A percentile compares a stretch with the other conserved stretches of the same genome.
These are phyloP conservation scores for Psilocybe tampanensis DNA, from an alignment of 768 basidiomycete species.

Conservation along the genomic window DNA sequence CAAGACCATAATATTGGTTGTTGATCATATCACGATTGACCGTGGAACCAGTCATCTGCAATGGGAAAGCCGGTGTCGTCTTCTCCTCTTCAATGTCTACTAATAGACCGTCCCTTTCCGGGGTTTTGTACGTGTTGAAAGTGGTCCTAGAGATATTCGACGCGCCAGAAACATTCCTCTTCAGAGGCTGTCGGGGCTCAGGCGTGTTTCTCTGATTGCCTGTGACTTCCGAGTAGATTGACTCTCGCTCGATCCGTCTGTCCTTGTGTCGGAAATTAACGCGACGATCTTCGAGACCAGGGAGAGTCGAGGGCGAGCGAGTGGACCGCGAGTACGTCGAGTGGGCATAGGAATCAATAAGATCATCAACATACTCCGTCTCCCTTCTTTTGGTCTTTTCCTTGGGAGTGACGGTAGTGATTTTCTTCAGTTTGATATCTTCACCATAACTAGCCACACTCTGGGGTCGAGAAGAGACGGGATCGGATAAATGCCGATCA, in stretches of 20 bases:
- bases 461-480: conserved; percentile 12
- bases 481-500: conserved; percentile 9
- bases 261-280: conserved; percentile 19
- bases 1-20: background rate
- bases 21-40: background rate
- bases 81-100: conserved; percentile 26
- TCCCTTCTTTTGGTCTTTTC: conserved; percentile 34
- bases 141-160: conserved; percentile 21
- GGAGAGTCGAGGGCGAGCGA: conserved; percentile 43
- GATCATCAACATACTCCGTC: conserved; percentile 55
- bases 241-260: conserved; percentile 32
- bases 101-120: conserved; percentile 23
- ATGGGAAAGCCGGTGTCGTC: conserved; percentile 9
- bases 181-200: conserved; percentile 75
- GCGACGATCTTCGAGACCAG: conserved; percentile 34
- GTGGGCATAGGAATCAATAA: conserved; percentile 52
- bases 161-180: conserved; percentile 32
- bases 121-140: conserved; percentile 13
- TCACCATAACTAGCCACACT: conserved; percentile 25
- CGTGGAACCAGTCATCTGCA: conserved; percentile 19
- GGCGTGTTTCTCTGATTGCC: conserved; percentile 61
- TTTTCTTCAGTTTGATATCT: conserved; percentile 52
- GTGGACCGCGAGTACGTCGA: conserved; percentile 41
- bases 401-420: conserved; percentile 34
- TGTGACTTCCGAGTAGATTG: conserved; percentile 71